phyloP scores from a whole-genome alignment of 306 rosid genomes.

The Cucurbita pepo region DNA sequence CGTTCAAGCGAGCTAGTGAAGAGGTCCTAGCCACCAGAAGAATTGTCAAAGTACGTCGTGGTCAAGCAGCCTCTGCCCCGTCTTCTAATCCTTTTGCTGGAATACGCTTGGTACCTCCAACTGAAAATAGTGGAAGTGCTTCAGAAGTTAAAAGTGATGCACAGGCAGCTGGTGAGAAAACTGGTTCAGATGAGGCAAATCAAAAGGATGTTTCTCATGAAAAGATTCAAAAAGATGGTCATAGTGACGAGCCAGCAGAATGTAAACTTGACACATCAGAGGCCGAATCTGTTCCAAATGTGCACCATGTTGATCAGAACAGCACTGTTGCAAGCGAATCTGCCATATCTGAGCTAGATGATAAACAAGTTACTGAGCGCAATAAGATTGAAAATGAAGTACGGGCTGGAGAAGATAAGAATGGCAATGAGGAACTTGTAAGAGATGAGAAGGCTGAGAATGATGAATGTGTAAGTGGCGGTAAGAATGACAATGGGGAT shows the following conservation, averaged over 20 bases:
- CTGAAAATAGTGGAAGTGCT: constrained; percentile 22
- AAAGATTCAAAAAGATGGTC: constrained; percentile 17
- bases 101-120: constrained; percentile 37
- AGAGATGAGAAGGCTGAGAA: not conserved
- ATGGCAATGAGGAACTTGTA: not conserved
- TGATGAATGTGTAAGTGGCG: not conserved
- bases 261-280: constrained; percentile 13
- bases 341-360: constrained; percentile 10
- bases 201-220: constrained; percentile 7
- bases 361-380: constrained; percentile 8
- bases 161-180: constrained; percentile 19
- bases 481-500: not conserved
- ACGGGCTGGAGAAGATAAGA: not conserved
- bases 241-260: constrained; percentile 23
- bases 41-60: constrained; percentile 77
- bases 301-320: constrained; percentile 14
- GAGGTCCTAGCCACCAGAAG: constrained; percentile 80
- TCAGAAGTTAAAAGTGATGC: constrained; percentile 24
- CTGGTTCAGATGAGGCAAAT: constrained; percentile 15
- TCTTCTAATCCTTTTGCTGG: constrained; percentile 82
- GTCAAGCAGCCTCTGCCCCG: constrained; percentile 31
- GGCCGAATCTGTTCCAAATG: constrained; percentile 20
- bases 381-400: not conserved
- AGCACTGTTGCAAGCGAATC: constrained; percentile 13
- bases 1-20: constrained; percentile 84